Conservation (phyloP, 495 filamentous ascomycete genomes). For the Pyrenula massariospora region DNA sequence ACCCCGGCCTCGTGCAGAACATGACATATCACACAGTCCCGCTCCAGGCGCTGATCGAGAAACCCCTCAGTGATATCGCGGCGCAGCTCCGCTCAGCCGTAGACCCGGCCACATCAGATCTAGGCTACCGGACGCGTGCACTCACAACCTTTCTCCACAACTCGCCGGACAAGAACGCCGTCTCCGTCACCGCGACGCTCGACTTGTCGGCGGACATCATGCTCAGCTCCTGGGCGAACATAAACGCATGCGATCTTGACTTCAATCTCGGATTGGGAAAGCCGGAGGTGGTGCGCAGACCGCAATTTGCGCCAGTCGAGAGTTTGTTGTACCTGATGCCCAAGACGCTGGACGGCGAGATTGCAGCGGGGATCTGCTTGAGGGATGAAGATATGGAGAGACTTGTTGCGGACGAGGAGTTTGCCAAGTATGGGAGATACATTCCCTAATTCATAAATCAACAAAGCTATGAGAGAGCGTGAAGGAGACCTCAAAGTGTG, state of each 20-base stretch:
- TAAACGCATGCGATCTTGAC: constrained; percentile 31
- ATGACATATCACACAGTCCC: constrained; percentile 23
- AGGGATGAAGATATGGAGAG: constrained; percentile 29
- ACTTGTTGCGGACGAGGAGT: constrained; percentile 24
- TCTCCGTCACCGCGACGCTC: constrained; percentile 17
- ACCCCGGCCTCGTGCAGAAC: constrained; percentile 33
- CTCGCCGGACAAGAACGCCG: too few species aligned
- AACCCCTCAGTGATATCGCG: constrained; percentile 26
- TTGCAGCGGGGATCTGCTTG: constrained; percentile 29
- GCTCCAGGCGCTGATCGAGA: constrained; percentile 16
- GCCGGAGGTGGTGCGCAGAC: constrained; percentile 36
- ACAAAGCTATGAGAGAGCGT: too few species aligned
- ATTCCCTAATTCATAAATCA: too few species aligned
- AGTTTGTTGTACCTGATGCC: constrained; percentile 37
- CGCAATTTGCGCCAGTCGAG: constrained; percentile 32
- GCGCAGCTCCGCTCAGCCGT: constrained; percentile 31
- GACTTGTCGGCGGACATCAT: constrained; percentile 30
- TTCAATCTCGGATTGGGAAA: constrained; percentile 36
- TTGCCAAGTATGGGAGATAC: constrained; percentile 20
- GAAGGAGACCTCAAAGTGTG: too few species aligned
- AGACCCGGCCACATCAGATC: constrained; percentile 20
- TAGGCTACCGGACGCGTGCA: constrained; percentile 23
- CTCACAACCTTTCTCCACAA: constrained; percentile 27
- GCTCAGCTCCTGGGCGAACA: constrained; percentile 42
- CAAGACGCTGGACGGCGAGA: constrained; percentile 23